These are phyloP conservation scores for Pythium phragmitis DNA, from an alignment of 352 stramenopile species.

Conservation along the genomic window DNA sequence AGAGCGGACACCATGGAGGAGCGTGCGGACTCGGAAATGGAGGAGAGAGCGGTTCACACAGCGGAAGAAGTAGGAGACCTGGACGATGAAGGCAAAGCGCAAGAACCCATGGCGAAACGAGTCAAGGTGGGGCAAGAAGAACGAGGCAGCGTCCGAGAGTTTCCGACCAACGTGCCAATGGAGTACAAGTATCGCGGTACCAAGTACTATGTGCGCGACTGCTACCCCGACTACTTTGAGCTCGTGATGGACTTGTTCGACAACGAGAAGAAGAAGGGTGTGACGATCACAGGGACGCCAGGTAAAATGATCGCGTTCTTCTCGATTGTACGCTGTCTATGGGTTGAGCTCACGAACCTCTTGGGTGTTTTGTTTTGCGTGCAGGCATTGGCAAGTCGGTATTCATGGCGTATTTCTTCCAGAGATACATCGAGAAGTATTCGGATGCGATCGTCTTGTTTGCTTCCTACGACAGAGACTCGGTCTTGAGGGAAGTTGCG, in stretches of 20 bases:
- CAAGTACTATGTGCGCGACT: slow-evolving; percentile 2
- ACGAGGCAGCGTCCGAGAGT: too few species aligned
- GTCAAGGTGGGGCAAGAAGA: too few species aligned
- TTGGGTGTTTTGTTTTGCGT: too few species aligned
- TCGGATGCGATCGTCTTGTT: neutral
- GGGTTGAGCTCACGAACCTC: too few species aligned
- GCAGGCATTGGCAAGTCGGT: slow-evolving; percentile 18
- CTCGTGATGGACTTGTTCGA: slow-evolving; percentile 1
- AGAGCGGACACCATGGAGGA: too few species aligned
- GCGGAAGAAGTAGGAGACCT: too few species aligned
- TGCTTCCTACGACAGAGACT: neutral
- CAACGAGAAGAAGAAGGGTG: neutral
- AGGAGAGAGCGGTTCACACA: too few species aligned
- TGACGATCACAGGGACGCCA: slow-evolving; percentile 1
- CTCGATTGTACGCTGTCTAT: neutral
- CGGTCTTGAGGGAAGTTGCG: slow-evolving; percentile 3
- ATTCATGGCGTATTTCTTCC: slow-evolving; percentile 16
- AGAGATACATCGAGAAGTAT: neutral
- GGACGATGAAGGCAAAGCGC: too few species aligned
- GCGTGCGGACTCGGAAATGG: too few species aligned
- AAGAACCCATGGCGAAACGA: too few species aligned
- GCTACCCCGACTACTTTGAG: slow-evolving; percentile 8
- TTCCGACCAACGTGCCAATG: neutral
- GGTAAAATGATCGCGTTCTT: neutral
- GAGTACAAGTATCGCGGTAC: neutral